Percentiles rank a stretch among this genome's conserved stretches.
Conservation (phyloP, 805 yeast species). For the Hanseniaspora taiwanica region DNA sequence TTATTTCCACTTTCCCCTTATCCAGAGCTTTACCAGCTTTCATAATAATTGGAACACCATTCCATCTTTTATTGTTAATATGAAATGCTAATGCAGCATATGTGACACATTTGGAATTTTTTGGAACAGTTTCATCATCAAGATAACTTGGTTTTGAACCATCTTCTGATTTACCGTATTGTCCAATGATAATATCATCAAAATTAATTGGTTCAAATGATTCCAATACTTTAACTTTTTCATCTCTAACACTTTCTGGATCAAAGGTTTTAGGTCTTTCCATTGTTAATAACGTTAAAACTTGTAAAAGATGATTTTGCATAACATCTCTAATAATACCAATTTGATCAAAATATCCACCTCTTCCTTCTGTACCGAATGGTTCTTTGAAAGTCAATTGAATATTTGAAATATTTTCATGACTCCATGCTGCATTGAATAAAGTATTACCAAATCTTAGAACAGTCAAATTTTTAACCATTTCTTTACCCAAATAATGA, state of each 20-base stretch:
- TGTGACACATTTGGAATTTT: constrained; percentile 77
- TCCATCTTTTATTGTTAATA: constrained; percentile 93
- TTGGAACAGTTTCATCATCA: constrained; percentile 82
- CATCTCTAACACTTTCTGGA: constrained; percentile 91
- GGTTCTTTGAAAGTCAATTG: constrained; percentile 93
- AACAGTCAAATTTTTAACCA: constrained; percentile 87
- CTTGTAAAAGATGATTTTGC: constrained; percentile 95
- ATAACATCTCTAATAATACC: constrained; percentile 96
- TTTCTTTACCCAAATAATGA: constrained; percentile 94
- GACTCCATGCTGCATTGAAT: constrained; percentile 82
- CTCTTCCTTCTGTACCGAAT: constrained; percentile 98
- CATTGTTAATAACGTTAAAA: constrained; percentile 83
- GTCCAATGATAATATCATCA: constrained; percentile 69
- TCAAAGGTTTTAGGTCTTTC: constrained; percentile 87
- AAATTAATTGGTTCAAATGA: constrained; percentile 58
- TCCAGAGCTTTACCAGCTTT: constrained; percentile 98
- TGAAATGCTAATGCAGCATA: constrained; percentile 74
- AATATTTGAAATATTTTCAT: constrained; percentile 59
- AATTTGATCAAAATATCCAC: constrained; percentile 90
- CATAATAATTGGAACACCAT: constrained; percentile 90
- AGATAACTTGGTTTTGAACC: constrained; percentile 82
- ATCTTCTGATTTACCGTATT: constrained; percentile 72
- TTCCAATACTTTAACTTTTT: constrained; percentile 84
- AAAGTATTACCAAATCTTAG: constrained; percentile 85
- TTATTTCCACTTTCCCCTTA: constrained; percentile 86